A percentile compares a stretch with the other conserved stretches of the same genome.
These are phyloP conservation scores for Phytopythium helicoides DNA, from an alignment of 352 stramenopile genomes.

Conservation along the genomic window DNA sequence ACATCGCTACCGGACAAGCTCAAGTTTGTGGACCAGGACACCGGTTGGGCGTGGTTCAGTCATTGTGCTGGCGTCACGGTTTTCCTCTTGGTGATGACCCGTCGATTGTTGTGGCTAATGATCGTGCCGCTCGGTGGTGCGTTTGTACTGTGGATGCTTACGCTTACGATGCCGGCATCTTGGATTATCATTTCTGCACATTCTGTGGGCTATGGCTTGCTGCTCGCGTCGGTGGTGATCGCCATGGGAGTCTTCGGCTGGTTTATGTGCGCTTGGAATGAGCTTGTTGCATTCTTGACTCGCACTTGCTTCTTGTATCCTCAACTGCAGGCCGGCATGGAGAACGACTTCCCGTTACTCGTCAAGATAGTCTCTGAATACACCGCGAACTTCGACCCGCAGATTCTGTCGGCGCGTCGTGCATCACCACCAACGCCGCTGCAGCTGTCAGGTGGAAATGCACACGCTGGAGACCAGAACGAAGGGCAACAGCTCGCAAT, in stretches of 20 bases:
- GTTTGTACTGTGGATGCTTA: constrained; percentile 77
- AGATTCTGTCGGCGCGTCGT: constrained; percentile 50
- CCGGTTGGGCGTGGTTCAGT: constrained; percentile 85
- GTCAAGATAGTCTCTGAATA: constrained; percentile 85
- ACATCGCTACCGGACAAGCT: constrained; percentile 72
- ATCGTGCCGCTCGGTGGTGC: constrained; percentile 64
- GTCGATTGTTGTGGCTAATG: constrained; percentile 67
- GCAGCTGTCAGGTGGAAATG: neutral
- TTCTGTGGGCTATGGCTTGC: constrained; percentile 68
- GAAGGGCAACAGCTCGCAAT: neutral
- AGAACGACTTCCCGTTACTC: constrained; percentile 71
- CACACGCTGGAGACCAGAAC: neutral
- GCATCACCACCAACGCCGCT: constrained; percentile 19
- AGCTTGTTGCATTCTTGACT: constrained; percentile 80
- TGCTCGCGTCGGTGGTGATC: constrained; percentile 72
- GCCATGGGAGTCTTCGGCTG: constrained; percentile 79
- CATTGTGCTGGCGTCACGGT: constrained; percentile 76
- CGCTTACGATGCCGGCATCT: constrained; percentile 63
- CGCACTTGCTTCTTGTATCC: constrained; percentile 81
- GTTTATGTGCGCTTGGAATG: constrained; percentile 73
- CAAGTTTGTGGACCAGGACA: constrained; percentile 85
- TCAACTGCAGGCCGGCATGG: constrained; percentile 69
- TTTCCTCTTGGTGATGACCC: constrained; percentile 75
- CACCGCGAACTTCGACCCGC: constrained; percentile 73
- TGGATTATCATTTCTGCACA: constrained; percentile 87